These are phyloP conservation scores for Pueraria montana DNA, from an alignment of 306 rosid species.

Conservation along the genomic window DNA sequence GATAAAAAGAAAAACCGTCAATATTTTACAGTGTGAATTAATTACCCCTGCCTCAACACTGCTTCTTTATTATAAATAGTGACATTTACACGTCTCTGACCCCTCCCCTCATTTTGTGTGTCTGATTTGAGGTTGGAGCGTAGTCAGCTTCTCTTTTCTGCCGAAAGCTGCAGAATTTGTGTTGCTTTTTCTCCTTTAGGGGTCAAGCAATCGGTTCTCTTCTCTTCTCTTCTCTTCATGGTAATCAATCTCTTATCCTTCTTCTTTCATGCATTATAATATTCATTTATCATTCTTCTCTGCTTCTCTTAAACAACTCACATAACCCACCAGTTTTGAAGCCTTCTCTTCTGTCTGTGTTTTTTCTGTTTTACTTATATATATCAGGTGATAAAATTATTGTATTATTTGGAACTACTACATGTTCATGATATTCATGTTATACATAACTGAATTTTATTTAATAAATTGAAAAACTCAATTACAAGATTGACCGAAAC, in stretches of 20 bases:
- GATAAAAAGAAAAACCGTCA: too few relatives aligned
- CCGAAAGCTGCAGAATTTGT: constrained; percentile 31
- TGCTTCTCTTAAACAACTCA: not conserved
- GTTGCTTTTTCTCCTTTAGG: not conserved
- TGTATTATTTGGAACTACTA: not conserved
- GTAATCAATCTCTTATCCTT: constrained; percentile 39
- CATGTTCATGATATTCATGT: too few relatives aligned
- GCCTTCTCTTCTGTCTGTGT: not conserved
- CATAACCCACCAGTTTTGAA: not conserved
- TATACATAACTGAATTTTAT: too few relatives aligned
- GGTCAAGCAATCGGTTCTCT: constrained; percentile 38
- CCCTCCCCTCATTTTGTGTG: too few relatives aligned
- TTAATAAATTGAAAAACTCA: too few relatives aligned
- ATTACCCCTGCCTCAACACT: too few relatives aligned
- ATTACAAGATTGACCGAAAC: too few relatives aligned
- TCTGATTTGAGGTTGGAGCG: too few relatives aligned
- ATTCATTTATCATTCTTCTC: not conserved
- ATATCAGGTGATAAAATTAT: not conserved
- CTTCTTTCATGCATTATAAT: not conserved
- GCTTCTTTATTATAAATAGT: too few relatives aligned
- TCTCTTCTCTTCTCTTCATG: too few relatives aligned
- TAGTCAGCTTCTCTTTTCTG: not conserved
- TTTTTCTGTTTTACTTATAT: not conserved
- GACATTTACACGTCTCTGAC: too few relatives aligned
- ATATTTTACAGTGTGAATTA: too few relatives aligned